Percentiles rank a stretch among this genome's conserved stretches.
These are phyloP conservation scores for Peniophora sp. DNA, from an alignment of 1,284 basidiomycete genomes.

Conservation along the genomic window DNA sequence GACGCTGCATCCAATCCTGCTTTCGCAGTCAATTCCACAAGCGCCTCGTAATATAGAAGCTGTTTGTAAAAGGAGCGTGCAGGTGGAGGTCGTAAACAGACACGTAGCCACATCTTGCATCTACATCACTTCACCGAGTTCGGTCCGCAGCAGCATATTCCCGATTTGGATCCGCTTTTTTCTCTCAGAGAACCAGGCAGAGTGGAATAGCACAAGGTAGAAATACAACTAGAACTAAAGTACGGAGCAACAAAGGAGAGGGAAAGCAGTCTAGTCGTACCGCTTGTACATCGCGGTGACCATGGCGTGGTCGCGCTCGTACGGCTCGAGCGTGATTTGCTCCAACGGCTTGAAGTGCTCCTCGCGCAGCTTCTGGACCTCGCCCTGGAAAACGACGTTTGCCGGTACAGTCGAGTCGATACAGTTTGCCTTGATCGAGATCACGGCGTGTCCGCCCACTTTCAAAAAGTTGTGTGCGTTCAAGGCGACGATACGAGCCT, in stretches of 20 bases:
- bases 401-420: slow-evolving; percentile 93
- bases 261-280: slow-evolving; percentile 23
- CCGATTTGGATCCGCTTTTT: too few relatives aligned
- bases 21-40: neutral
- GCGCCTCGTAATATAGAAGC: neutral
- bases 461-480: slow-evolving; percentile 98
- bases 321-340: slow-evolving; percentile 86
- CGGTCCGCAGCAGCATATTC: too few relatives aligned
- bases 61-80: neutral
- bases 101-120: too few relatives aligned
- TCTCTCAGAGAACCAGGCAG: neutral
- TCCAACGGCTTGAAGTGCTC: slow-evolving; percentile 88
- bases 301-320: slow-evolving; percentile 81
- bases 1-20: slow-evolving; percentile 46
- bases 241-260: slow-evolving; percentile 9
- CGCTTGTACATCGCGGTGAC: slow-evolving; percentile 57
- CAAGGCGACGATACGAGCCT: slow-evolving; percentile 90
- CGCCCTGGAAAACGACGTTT: slow-evolving; percentile 84
- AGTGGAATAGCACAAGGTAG: slow-evolving; percentile 13
- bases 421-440: slow-evolving; percentile 99
- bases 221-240: slow-evolving; percentile 9
- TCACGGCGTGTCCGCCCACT: slow-evolving; percentile 87
- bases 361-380: slow-evolving; percentile 81
- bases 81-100: neutral
- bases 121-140: too few relatives aligned